These are phyloP conservation scores for Astrothelium subdiscretum DNA, from an alignment of 495 filamentous ascomycete genomes.

Conservation along the genomic window DNA sequence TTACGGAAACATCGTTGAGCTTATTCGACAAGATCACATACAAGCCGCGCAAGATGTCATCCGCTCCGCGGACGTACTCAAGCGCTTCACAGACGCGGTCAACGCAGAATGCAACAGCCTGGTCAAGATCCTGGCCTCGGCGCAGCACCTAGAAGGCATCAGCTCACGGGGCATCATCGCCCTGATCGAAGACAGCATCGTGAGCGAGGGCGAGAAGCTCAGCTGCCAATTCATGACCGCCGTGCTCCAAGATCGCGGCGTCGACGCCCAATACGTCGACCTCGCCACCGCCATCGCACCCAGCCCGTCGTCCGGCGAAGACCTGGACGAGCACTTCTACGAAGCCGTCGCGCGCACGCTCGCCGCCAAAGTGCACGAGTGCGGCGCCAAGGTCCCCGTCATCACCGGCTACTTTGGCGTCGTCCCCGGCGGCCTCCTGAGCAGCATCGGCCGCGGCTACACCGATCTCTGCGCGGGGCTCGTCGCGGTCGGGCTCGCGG, in stretches of 20 bases:
- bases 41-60: slow-evolving; percentile 48
- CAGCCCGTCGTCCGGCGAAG: slow-evolving; percentile 40
- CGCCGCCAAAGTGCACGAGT: slow-evolving; percentile 54
- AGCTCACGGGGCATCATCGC: slow-evolving; percentile 47
- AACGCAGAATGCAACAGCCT: slow-evolving; percentile 59
- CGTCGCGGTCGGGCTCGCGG: slow-evolving; percentile 35
- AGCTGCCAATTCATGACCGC: slow-evolving; percentile 80
- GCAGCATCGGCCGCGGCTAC: slow-evolving; percentile 38
- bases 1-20: slow-evolving; percentile 59
- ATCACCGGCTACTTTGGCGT: slow-evolving; percentile 38
- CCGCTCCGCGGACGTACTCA: slow-evolving; percentile 39
- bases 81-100: slow-evolving; percentile 47
- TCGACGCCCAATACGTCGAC: slow-evolving; percentile 79
- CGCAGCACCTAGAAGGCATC: slow-evolving; percentile 50
- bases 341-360: slow-evolving; percentile 51
- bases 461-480: slow-evolving; percentile 44
- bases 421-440: slow-evolving; percentile 37
- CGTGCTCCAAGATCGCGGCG: slow-evolving; percentile 61
- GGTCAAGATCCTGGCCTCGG: slow-evolving; percentile 46
- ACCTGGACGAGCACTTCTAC: slow-evolving; percentile 74
- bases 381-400: slow-evolving; percentile 41
- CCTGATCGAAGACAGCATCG: slow-evolving; percentile 62
- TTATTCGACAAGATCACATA: slow-evolving; percentile 64
- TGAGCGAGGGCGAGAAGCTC: slow-evolving; percentile 88
- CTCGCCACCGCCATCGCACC: slow-evolving; percentile 62